Evolutionary conservation across 805 yeast species (phyloP), one percentile per base, ranked within the genome.

Genomic region (Hanseniaspora hatyaiensis): DNA sequence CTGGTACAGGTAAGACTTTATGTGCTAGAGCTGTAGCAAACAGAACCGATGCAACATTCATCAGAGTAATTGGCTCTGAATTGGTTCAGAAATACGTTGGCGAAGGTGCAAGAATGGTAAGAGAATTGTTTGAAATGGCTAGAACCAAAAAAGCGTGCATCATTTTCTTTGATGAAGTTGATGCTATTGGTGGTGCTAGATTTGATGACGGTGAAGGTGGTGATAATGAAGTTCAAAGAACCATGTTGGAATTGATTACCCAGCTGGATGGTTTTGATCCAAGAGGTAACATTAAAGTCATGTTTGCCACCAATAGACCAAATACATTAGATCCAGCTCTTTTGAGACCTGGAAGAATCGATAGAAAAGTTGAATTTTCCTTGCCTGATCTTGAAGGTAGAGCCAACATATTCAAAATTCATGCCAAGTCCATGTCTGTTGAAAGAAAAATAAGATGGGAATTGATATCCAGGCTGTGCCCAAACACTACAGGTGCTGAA

Each of bases 131-230:
- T 59, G 98, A 92, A 64, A 88, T 92, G 97, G 99, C 99, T 2
- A 81, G 98, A 63, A 83, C 97, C 31, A 92, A 92, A 67, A 88
- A 89, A 62, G 97, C 98, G 1, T 89, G 97, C 67, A 92, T 92
- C 60, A 89, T 92, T 50, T 92, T 92, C 68, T 92, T 92, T 60
- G 99, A 92, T 67, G 99, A 92, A 71, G 81, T 92, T 55, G 99
- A 92, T 69, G 98, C 99, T 32, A 86, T 92, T 64, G 99, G 99
- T 55, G 98, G 98, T 34, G 97, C 97, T n/a, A 80, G 99, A 65
- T 92, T 92, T 63, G 98, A 92, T 65, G 98, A 92, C 64, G 97
- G 97, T 59, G 97, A 97, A 9, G 97, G 96, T 57, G 97, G 97
- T 61, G 98, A 92, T 66, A 92, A 89, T 63, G 99, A 92, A 69